Evolutionary conservation across 2,329 filamentous ascomycete genomes (phyloP).

Genomic region (Exophiala mesophila): DNA sequence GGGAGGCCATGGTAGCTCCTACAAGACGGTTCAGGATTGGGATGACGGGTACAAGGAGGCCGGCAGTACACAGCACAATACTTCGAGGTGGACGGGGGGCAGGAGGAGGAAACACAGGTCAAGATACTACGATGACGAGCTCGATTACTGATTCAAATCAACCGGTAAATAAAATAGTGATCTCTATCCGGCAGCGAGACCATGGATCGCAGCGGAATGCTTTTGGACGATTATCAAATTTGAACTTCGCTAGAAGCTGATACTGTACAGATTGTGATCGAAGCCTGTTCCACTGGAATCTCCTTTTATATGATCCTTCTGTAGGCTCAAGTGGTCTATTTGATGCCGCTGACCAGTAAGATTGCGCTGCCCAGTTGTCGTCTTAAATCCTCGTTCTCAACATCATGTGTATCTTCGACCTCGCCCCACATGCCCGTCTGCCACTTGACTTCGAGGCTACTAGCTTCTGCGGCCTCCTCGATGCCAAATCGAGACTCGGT

Average conservation of each 20-base stretch:
- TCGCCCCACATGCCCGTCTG: slow-evolving; percentile 91
- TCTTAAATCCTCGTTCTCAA: slow-evolving; percentile 82
- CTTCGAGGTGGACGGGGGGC: not conserved
- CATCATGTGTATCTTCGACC: slow-evolving; percentile 97
- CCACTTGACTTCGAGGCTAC: slow-evolving; percentile 81
- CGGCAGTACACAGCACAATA: not conserved
- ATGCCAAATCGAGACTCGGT: slow-evolving; percentile 60
- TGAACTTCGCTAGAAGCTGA: too few relatives aligned
- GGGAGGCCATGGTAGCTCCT: not conserved
- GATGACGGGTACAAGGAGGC: not conserved
- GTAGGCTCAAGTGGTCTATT: too few relatives aligned
- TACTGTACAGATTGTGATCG: too few relatives aligned
- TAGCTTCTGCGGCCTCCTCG: slow-evolving; percentile 72
- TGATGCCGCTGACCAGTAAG: slow-evolving; percentile 64
- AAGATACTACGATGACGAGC: slow-evolving; percentile 1
- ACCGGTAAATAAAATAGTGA: too few relatives aligned
- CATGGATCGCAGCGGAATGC: too few relatives aligned
- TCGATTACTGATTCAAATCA: not conserved
- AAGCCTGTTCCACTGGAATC: too few relatives aligned
- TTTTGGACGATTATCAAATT: too few relatives aligned
- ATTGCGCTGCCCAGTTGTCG: slow-evolving; percentile 85
- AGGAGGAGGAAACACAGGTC: not conserved
- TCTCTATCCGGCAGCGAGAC: too few relatives aligned
- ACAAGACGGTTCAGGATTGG: not conserved
- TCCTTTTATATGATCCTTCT: too few relatives aligned